A percentile compares a stretch with the other conserved stretches of the same genome.
phyloP scores from a whole-genome alignment of 1,284 basidiomycete species.

The Apiotrichum domesticum region DNA sequence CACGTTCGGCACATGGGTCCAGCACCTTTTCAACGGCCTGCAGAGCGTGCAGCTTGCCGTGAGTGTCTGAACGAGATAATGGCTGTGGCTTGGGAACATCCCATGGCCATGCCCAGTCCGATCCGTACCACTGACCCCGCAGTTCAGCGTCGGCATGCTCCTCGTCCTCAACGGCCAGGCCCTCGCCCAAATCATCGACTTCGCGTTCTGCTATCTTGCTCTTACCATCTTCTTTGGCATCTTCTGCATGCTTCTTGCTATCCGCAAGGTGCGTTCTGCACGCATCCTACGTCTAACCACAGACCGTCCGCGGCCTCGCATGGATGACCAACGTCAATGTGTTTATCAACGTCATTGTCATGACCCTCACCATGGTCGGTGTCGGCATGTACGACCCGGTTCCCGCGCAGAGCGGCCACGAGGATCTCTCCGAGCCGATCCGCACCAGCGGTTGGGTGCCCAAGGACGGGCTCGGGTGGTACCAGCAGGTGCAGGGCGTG shows the following conservation, averaged over 20 bases:
- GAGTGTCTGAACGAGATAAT: neutral
- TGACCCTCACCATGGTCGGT: conserved; percentile 6
- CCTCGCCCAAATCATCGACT: conserved; percentile 6
- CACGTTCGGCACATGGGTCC: conserved; percentile 1
- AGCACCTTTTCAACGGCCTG: conserved; percentile 12
- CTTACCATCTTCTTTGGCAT: conserved; percentile 4
- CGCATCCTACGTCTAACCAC: neutral
- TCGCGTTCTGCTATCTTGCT: conserved; percentile 12
- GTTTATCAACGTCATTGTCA: conserved; percentile 7
- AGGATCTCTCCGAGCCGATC: conserved; percentile 46
- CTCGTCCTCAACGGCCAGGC: conserved; percentile 5
- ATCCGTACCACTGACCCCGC: neutral
- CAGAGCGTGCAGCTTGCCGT: conserved; percentile 16
- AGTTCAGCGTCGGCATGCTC: conserved; percentile 10
- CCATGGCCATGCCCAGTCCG: neutral
- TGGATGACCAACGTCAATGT: conserved; percentile 12
- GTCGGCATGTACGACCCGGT: conserved; percentile 43
- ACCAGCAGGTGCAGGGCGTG: conserved; percentile 47
- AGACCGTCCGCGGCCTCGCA: neutral
- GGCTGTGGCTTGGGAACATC: too few relatives aligned
- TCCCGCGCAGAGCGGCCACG: conserved; percentile 44
- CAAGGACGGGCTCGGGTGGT: conserved; percentile 38
- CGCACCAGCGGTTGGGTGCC: conserved; percentile 49
- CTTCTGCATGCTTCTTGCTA: neutral
- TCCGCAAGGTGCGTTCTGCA: conserved; percentile 2